Conservation (phyloP, 2,329 filamentous ascomycete genomes). For the Fonsecaea pedrosoi region DNA sequence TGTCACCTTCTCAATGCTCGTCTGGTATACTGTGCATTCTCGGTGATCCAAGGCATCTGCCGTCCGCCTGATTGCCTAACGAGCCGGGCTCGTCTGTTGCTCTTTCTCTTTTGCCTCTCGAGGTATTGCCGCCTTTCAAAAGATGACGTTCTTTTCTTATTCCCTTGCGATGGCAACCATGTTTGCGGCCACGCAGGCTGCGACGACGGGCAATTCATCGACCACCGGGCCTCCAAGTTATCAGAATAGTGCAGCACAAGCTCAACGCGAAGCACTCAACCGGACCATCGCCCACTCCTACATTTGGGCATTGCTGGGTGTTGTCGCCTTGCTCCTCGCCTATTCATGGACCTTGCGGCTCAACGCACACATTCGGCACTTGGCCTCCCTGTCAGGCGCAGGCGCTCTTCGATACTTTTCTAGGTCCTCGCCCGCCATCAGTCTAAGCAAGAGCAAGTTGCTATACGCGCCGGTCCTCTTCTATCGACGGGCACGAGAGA, state of each 20-base stretch:
- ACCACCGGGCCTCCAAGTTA: slow-evolving; percentile 13
- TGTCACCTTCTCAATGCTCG: slow-evolving; percentile 10
- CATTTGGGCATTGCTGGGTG: slow-evolving; percentile 67
- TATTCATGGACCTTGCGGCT: slow-evolving; percentile 70
- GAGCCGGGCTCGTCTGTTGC: slow-evolving; percentile 23
- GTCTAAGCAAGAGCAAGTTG: slow-evolving; percentile 72
- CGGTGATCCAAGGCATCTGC: slow-evolving; percentile 3
- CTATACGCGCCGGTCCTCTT: slow-evolving; percentile 56
- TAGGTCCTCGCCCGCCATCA: slow-evolving; percentile 62
- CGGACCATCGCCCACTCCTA: slow-evolving; percentile 66
- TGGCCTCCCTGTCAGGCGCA: slow-evolving; percentile 76
- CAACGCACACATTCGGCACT: slow-evolving; percentile 71
- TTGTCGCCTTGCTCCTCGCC: slow-evolving; percentile 68
- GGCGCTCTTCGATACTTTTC: slow-evolving; percentile 75
- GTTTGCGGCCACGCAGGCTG: slow-evolving; percentile 11
- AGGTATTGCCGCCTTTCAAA: slow-evolving; percentile 9
- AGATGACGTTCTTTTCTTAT: slow-evolving; percentile 10
- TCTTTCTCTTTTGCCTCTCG: slow-evolving; percentile 9
- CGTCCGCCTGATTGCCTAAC: slow-evolving; percentile 8
- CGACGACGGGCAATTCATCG: slow-evolving; percentile 20
- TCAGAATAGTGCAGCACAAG: slow-evolving; percentile 39
- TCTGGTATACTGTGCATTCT: slow-evolving; percentile 12
- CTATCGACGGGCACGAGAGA: slow-evolving; percentile 53
- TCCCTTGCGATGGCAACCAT: slow-evolving; percentile 9
- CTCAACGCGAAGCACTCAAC: slow-evolving; percentile 51